Base-by-base conservation (phyloP, 108 stramenopile species). In the Cyclotella distinguenda region DNA sequence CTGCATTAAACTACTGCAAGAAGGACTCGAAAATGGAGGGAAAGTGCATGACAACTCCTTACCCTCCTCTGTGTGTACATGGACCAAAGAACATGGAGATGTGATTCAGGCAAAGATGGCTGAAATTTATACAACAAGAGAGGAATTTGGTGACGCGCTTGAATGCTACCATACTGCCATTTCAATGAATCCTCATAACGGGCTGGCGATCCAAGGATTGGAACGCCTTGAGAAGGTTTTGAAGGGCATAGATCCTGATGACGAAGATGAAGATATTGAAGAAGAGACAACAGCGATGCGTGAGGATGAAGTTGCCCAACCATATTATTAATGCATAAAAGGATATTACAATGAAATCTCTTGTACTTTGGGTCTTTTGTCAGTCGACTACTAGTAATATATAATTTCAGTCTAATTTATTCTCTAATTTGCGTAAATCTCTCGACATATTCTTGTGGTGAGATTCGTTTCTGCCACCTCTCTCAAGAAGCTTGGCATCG, bases 391-490 rank as follows among this genome's bases (percentile, higher is more conserved):
- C 46, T 48, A 48, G 2, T 32, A 40, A 59, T 11, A 33, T 46
- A 22, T 16, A 8, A 15, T 6, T 64, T 59, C 61, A 85, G 45
- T 82, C 79, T 0, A 85, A 54, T 43, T 54, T 76, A 33, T 58
- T 78, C 2, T 68, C 65, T 68, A 83, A 65, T 38, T 75, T 67
- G 9, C 68, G 65, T 40, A 93, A 72, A 74, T 89, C 91, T 21
- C 91, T 71, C 2, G 77, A 38, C 95, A 99, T 99, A 72, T 99
- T 99, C 78, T 99, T 99, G 72, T 99, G 97, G 66, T 99, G 99
- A 6, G 89, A 89, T 82, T 99, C 97, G 48, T 95, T 94, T 32
- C 97, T 99, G 4, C 99, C 99, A 34, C 99, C 99, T n/a, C 99
- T 99, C 73, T 99, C 99, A 33, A 99, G 65, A 5, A 99, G 80